Base-by-base conservation (phyloP, 306 rosid genomes). In the Argentina anserina region DNA sequence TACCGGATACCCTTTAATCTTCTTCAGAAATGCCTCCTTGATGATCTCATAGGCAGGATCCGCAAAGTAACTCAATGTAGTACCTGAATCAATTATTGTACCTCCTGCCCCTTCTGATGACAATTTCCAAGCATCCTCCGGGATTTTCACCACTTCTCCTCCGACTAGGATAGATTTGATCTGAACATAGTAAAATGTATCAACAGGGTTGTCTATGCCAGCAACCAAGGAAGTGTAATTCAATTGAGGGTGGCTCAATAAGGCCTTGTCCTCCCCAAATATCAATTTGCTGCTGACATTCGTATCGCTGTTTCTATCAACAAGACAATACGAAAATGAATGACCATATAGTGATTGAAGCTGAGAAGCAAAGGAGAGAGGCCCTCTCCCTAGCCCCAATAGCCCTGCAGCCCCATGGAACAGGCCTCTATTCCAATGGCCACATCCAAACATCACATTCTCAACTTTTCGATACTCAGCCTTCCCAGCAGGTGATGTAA, bases 341-440 rank as follows among this genome's bases (percentile, higher is more conserved):
- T 86, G 95, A 21, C 99, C 99, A 79, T 94, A 94, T 15, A 89
- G 84, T 43, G 99, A 86, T 75, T 90, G 96, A n/a, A 94, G 88
- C 79, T 94, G 99, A 15, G 99, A 94, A 47, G 96, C 87, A 83
- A 94, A 94, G 13, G 99, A 94, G 25, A 94, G 87, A 29, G 97
- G 88, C 12, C 97, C 99, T 78, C 89, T 89, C 8, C 99, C 99
- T 14, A 94, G 82, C 42, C 99, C 99, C 36, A 94, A 68, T 76
- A 94, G 77, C 34, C 99, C 99, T 28, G 99, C 90, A 75, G 99
- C 99, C 14, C 99, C 99, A 74, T 87, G 96, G 69, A 94, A 94
- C 4, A 94, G 81, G 18, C 99, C 99, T 85, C 99, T 83, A 80
- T 94, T 94, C 99, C 99, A 94, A 82, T 94, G 99, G 6, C 99